Base-by-base conservation (phyloP, 2,329 filamentous ascomycete genomes). In the Nemania diffusa region DNA sequence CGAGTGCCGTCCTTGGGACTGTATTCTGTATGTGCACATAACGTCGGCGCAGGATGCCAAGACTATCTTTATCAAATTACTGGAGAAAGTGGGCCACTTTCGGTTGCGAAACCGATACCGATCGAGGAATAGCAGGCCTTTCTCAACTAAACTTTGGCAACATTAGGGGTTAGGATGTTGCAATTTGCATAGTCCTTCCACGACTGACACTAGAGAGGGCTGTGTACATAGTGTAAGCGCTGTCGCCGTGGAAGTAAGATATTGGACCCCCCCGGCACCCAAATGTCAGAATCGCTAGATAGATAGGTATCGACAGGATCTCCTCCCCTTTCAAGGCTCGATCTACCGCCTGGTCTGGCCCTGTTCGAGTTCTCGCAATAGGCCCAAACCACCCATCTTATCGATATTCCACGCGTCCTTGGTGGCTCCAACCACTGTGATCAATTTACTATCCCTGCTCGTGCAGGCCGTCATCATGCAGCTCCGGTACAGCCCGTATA, bases 61-160 rank as follows among this genome's bases (percentile, higher is more conserved):
- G 64, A 34, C 58, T 5, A 46, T n/a, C 20, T 62, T 57, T 66
- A 62, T 62, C 58, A 66, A 62, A 66, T 58, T 55, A 20, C 48
- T 44, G 20, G 24, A 46, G 27, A 27, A 58, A 27, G 55, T 46
- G 52, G 52, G 52, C 57, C 52, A 46, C 46, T 51, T 66, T 58
- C 20, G 58, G 55, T 20, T 59, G 34, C 64, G 64, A 67, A 50
- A n/a, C 37, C 64, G 59, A 67, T 5, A 52, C 57, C 52, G 58
- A 55, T 55, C 24, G 8, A 60, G 57, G 48, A 46, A 44, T 55
- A 2, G 2, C 6, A 24, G 34, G 34, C 20, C 42, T 50, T 40
- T 37, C 37, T 29, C 9, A n/a, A 29, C 34, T 20, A 7, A n/a
- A 17, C 17, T 11, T 62, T 22, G 32, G 32, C 64, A 66, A 66